These are phyloP conservation scores for Aspergillus hancockii DNA, from an alignment of 495 filamentous ascomycete species.

Conservation along the genomic window DNA sequence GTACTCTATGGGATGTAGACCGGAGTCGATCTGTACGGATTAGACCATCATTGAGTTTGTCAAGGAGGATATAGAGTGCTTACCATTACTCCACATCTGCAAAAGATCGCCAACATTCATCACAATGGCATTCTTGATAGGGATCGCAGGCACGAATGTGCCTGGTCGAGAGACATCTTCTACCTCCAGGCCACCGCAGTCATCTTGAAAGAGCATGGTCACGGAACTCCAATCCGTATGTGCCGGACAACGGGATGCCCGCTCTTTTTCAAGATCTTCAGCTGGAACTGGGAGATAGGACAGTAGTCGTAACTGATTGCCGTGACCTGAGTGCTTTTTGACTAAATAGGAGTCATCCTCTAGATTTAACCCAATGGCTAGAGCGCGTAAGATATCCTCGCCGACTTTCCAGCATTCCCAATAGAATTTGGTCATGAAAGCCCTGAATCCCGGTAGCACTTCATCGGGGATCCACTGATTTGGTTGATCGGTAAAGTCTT, in stretches of 20 bases:
- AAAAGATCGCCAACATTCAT: constrained; percentile 63
- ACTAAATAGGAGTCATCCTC: constrained; percentile 53
- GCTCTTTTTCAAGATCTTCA: constrained; percentile 42
- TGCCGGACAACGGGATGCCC: constrained; percentile 54
- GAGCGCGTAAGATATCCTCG: constrained; percentile 51
- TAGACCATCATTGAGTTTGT: constrained; percentile 2
- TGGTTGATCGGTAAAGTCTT: constrained; percentile 53
- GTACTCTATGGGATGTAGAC: constrained; percentile 59
- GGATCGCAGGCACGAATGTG: constrained; percentile 53
- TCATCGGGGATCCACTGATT: constrained; percentile 67
- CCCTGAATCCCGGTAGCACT: constrained; percentile 58
- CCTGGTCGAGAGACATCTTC: constrained; percentile 53
- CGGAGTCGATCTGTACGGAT: constrained; percentile 44
- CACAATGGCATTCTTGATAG: constrained; percentile 52
- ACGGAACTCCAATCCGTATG: constrained; percentile 55
- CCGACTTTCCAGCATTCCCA: constrained; percentile 48
- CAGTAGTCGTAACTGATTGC: constrained; percentile 64
- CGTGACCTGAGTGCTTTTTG: constrained; percentile 54
- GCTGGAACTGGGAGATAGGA: constrained; percentile 64
- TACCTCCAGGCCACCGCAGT: constrained; percentile 55
- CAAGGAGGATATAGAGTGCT: constrained; percentile 14
- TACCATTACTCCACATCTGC: constrained; percentile 63
- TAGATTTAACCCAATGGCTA: constrained; percentile 52
- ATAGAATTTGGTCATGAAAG: constrained; percentile 60
- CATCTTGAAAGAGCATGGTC: constrained; percentile 53